phyloP scores from a whole-genome alignment of 306 rosid species.

The Leucaena leucocephala region DNA sequence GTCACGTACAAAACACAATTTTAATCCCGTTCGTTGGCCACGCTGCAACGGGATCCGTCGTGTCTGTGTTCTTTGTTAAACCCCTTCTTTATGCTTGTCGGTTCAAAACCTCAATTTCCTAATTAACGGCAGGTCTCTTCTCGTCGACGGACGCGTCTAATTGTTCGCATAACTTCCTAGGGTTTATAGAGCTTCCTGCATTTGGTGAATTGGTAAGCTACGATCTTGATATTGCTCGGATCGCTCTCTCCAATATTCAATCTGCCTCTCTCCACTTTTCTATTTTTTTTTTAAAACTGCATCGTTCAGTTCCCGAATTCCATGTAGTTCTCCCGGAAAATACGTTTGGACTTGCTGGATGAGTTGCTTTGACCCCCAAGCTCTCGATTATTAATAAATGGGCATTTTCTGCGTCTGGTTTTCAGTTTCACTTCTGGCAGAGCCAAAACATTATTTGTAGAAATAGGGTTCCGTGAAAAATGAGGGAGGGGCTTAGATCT shows the following conservation, averaged over 20 bases:
- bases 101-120: slow-evolving; percentile 44
- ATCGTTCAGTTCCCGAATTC: slow-evolving; percentile 1
- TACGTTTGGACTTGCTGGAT: not conserved
- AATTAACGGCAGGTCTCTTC: slow-evolving; percentile 35
- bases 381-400: slow-evolving; percentile 21
- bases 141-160: slow-evolving; percentile 4
- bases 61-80: slow-evolving; percentile 20
- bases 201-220: slow-evolving; percentile 64
- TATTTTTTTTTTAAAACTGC: not conserved
- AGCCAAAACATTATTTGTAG: slow-evolving; percentile 38
- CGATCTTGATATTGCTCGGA: slow-evolving; percentile 49
- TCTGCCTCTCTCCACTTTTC: not conserved
- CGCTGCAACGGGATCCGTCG: not conserved
- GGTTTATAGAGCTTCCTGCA: slow-evolving; percentile 34
- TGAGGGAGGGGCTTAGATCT: slow-evolving; percentile 83
- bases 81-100: slow-evolving; percentile 35
- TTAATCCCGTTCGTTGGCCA: not conserved
- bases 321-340: not conserved
- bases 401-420: slow-evolving; percentile 28
- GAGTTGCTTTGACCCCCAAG: slow-evolving; percentile 26
- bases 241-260: slow-evolving; percentile 17
- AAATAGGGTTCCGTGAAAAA: slow-evolving; percentile 46
- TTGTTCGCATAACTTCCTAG: slow-evolving; percentile 22
- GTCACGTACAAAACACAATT: no score
- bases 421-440: slow-evolving; percentile 29